Evolutionary conservation across 495 filamentous ascomycete species (phyloP).

Genomic region (Daldinia childiae): DNA sequence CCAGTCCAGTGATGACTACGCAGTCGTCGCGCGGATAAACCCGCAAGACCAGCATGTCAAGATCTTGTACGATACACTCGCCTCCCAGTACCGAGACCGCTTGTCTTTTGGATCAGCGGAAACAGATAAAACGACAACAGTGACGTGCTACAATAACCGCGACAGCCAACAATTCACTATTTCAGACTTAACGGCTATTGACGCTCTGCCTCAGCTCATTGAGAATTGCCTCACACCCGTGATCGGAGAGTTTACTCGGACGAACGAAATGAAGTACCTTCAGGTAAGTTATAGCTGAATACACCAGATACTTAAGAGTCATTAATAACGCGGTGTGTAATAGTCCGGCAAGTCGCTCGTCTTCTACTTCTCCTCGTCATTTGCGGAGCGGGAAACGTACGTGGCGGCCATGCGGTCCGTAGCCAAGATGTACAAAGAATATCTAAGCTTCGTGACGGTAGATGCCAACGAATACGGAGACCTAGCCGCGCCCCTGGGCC

Average conservation of each 20-base stretch:
- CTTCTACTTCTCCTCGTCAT: slow-evolving; percentile 53
- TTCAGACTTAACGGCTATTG: slow-evolving; percentile 43
- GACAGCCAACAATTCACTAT: slow-evolving; percentile 50
- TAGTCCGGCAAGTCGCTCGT: slow-evolving; percentile 58
- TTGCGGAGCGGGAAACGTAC: slow-evolving; percentile 44
- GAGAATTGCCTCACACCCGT: slow-evolving; percentile 47
- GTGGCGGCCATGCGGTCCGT: slow-evolving; percentile 50
- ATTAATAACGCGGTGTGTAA: not conserved
- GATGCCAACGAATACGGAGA: slow-evolving; percentile 59
- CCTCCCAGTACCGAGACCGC: slow-evolving; percentile 49
- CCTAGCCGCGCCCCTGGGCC: slow-evolving; percentile 52
- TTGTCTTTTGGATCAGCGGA: slow-evolving; percentile 54
- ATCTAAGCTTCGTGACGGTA: slow-evolving; percentile 57
- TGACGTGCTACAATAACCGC: slow-evolving; percentile 54
- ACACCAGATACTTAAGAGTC: not conserved
- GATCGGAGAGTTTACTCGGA: slow-evolving; percentile 57
- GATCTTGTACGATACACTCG: slow-evolving; percentile 42
- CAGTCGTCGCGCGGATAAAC: slow-evolving; percentile 53
- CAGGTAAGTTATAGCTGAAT: slow-evolving; percentile 39
- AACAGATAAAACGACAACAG: slow-evolving; percentile 34
- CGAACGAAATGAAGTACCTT: slow-evolving; percentile 55
- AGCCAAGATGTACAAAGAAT: slow-evolving; percentile 60
- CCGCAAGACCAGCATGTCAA: slow-evolving; percentile 35
- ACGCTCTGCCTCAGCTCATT: slow-evolving; percentile 51
- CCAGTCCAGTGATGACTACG: slow-evolving; percentile 51